Base-by-base conservation (phyloP, 2,329 filamentous ascomycete genomes). In the Hysterium pulicare region DNA sequence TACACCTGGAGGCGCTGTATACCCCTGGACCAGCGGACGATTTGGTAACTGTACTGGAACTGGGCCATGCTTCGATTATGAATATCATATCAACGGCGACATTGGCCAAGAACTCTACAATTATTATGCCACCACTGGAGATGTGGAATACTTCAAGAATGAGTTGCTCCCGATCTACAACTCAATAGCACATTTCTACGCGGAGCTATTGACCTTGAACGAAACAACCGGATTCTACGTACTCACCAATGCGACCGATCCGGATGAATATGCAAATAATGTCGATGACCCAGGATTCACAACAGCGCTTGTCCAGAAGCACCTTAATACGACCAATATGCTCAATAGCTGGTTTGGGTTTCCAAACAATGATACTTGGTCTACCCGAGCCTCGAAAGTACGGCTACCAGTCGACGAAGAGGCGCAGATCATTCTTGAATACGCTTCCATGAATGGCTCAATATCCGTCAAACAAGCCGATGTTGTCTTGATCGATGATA, bases 71-170 rank as follows among this genome's bases (percentile, higher is more conserved):
- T 84, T 82, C 52, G 83, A 87, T 59, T 86, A 87, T 50, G 75
- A 87, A 57, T 87, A 87, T 53, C 83, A 87, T 59, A 53, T 87
- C 28, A 86, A 86, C 51, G 81, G 82, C 6, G 83, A 86, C 50
- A 85, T 87, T 50, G 81, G 78, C 0, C 68, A 85, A 22, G 73
- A 79, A 1, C 69, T 84, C 45, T 72, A 78, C 51, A 82, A 83
- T 40, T 78, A 83, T 46, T 81, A 75, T 67, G 70, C 78, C 13
- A 72, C 75, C 2, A 82, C 77, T 35, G 82, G 81, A 13, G 78
- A 84, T 54, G 74, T 71, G 1, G 56, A 72, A 2, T 74, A 71
- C 44, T 83, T 84, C 63, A 71, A 72, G 15, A 62, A 74, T 2
- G 65, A 72, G 4, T 71, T 83, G 8, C 78, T 81, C 45, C 82